phyloP scores from a whole-genome alignment of 805 yeast species.

The Saturnispora gosingensis region DNA sequence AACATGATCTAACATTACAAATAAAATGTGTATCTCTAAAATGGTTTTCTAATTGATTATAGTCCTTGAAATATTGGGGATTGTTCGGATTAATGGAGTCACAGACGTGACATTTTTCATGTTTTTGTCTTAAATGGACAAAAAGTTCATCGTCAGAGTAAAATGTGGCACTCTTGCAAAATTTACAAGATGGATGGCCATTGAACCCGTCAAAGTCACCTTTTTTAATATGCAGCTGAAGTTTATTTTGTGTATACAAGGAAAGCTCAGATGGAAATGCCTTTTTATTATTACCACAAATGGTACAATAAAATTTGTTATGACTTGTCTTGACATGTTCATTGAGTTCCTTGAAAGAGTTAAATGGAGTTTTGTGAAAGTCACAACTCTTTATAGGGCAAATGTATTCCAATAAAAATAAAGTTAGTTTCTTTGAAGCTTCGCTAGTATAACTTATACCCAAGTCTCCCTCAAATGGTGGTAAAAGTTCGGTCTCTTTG shows the following conservation, averaged over 20 bases:
- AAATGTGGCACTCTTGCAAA: conserved; percentile 65
- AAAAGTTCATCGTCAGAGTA: conserved; percentile 84
- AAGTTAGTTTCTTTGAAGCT: conserved; percentile 38
- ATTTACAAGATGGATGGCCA: conserved; percentile 86
- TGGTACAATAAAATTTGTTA: conserved; percentile 53
- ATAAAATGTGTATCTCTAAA: conserved; percentile 65
- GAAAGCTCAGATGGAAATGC: conserved; percentile 67
- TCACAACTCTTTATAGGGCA: conserved; percentile 39
- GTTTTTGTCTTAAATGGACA: conserved; percentile 71
- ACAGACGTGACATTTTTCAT: conserved; percentile 87
- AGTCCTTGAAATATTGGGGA: conserved; percentile 72
- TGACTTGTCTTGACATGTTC: conserved; percentile 63
- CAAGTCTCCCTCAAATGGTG: conserved; percentile 31
- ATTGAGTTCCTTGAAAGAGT: conserved; percentile 46
- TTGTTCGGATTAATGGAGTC: conserved; percentile 51
- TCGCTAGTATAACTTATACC: conserved; percentile 53
- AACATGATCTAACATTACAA: conserved; percentile 68
- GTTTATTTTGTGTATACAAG: conserved; percentile 49
- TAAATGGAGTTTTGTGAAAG: conserved; percentile 23
- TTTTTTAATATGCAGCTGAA: conserved; percentile 57
- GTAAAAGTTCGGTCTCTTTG: conserved; percentile 4
- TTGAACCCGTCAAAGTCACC: conserved; percentile 75
- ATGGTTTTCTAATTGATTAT: conserved; percentile 66
- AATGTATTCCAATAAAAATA: conserved; percentile 40
- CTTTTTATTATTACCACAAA: conserved; percentile 70